phyloP scores from a whole-genome alignment of 1,139 yeast genomes.

The Pichia sp. region DNA sequence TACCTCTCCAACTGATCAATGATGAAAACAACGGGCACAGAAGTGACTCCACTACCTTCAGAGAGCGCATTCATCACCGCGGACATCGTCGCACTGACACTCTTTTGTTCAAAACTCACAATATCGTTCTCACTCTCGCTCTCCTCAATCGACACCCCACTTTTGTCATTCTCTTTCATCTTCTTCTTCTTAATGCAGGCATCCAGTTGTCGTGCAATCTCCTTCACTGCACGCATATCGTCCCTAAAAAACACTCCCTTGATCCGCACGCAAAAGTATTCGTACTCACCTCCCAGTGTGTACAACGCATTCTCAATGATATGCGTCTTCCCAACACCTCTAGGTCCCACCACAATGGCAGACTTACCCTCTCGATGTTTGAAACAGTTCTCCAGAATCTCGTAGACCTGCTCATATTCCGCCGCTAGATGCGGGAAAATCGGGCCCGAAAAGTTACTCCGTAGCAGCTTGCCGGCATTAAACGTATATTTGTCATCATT shows the following conservation, averaged over 20 bases:
- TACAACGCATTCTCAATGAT: slow-evolving; percentile 55
- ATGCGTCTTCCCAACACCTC: slow-evolving; percentile 69
- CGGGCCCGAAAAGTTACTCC: no score
- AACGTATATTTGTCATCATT: no score
- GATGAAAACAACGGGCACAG: slow-evolving; percentile 61
- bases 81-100: slow-evolving; percentile 47
- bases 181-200: slow-evolving; percentile 28
- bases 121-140: neutral
- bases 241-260: slow-evolving; percentile 70
- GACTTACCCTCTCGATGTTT: slow-evolving; percentile 75
- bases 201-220: slow-evolving; percentile 80
- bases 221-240: slow-evolving; percentile 76
- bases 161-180: no score
- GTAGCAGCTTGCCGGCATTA: no score
- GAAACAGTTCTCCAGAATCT: slow-evolving; percentile 59
- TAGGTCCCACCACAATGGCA: slow-evolving; percentile 70
- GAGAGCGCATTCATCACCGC: slow-evolving; percentile 40
- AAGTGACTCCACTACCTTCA: no score
- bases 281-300: slow-evolving; percentile 32
- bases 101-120: slow-evolving; percentile 35
- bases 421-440: slow-evolving; percentile 19
- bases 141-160: slow-evolving; percentile 6
- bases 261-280: slow-evolving; percentile 55
- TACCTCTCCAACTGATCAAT: slow-evolving; percentile 84
- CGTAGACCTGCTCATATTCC: slow-evolving; percentile 43